Evolutionary conservation across 768 basidiomycete genomes (phyloP), one percentile per base, ranked within the genome.

Genomic region (Kwoniella mangroviensis): DNA sequence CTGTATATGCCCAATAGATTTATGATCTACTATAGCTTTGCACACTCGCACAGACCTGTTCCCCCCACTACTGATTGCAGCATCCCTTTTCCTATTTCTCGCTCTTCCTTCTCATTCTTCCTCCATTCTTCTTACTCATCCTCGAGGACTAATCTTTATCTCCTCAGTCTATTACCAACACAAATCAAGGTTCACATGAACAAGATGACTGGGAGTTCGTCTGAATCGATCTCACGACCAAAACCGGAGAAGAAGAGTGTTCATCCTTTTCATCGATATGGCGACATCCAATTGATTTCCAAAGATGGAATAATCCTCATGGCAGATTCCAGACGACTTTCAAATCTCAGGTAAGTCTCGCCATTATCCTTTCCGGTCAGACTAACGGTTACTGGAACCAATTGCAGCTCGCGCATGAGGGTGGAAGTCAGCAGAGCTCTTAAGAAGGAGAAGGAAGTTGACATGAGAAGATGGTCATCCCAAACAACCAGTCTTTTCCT

Each of bases 291-390:
- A 9, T 43, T 68, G 19, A 10, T 22, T 2, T 54, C 67, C 7
- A 63, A 34, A 3, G 61, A 68, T 24, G 42, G 54, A 1, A 45
- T 40, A 0, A 21, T 62, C 5, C 49, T 68, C 9, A 43, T 55
- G 43, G 67, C 67, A 9, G 59, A 62, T 19, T 58, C 26, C 13
- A 54, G 41, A 24, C 49, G 67, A 43, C 43, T 68, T 5, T n/a
- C 21, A 10, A 17, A 22, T 26, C 3, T 56, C 11, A 42, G 34
- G 67, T 68, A 34, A 55, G 67, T 12, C 28, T 45, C 43, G 7
- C 7, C 43, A 45, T 45, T 6, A 45, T 45, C 2, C 43, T 45
- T 11, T 12, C 12, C 7, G 43, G 43, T 28, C 26, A 4, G 26
- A 28, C 26, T 4, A 28, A 28, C 26, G 26, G 26, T 28, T 2